phyloP scores from a whole-genome alignment of 441 rosid species.

The Populus tomentosa region DNA sequence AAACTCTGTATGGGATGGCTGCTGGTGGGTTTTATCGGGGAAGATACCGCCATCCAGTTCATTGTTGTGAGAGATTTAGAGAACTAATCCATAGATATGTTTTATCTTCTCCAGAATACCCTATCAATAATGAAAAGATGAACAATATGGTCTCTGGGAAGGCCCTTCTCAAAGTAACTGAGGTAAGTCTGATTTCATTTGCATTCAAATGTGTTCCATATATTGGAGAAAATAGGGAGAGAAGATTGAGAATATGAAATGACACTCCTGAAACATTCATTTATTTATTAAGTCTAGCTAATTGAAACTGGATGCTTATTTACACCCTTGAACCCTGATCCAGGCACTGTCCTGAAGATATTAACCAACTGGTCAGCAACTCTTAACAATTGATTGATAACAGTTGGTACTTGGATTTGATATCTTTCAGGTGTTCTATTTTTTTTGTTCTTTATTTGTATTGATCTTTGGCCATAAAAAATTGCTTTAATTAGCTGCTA shows the following conservation, averaged over 20 bases:
- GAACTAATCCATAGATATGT: constrained; percentile 79
- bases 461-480: background rate
- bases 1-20: constrained; percentile 78
- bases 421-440: background rate
- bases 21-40: constrained; percentile 97
- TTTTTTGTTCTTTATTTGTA: background rate
- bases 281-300: background rate
- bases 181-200: constrained; percentile 46
- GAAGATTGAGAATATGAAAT: background rate
- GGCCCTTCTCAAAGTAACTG: constrained; percentile 92
- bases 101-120: constrained; percentile 65
- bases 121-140: constrained; percentile 51
- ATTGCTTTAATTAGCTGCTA: background rate
- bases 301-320: background rate
- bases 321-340: background rate
- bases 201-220: background rate
- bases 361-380: background rate
- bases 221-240: background rate
- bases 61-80: constrained; percentile 94
- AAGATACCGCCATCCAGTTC: constrained; percentile 87
- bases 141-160: constrained; percentile 72
- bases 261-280: background rate
- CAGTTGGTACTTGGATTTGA: background rate
- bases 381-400: background rate
- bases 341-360: background rate